These are phyloP conservation scores for Plantago elongata DNA, from an alignment of 257 asterid species.

Conservation along the genomic window DNA sequence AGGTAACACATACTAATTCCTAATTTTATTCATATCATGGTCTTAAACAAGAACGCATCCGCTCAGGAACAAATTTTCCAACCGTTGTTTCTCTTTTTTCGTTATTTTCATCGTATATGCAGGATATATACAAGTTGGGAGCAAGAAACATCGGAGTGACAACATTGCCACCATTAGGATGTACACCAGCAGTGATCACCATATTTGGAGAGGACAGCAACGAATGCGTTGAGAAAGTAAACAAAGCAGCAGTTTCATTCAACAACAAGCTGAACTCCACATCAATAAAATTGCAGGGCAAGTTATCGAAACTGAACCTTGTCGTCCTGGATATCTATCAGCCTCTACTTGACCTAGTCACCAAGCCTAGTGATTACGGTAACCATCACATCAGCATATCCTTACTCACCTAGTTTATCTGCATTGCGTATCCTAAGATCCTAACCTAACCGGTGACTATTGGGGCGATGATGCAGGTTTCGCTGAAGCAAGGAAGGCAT, in stretches of 20 bases:
- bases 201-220: slow-evolving; percentile 67
- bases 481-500: slow-evolving; percentile 82
- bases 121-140: slow-evolving; percentile 56
- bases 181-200: slow-evolving; percentile 73
- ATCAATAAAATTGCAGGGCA: slow-evolving; percentile 46
- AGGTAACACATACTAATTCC: slow-evolving; percentile 30
- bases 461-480: slow-evolving; percentile 44
- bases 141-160: slow-evolving; percentile 86
- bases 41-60: too few species aligned
- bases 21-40: too few species aligned
- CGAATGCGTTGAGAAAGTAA: slow-evolving; percentile 56
- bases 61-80: too few species aligned
- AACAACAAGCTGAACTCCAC: slow-evolving; percentile 67
- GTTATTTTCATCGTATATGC: not conserved
- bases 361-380: slow-evolving; percentile 65
- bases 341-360: slow-evolving; percentile 59
- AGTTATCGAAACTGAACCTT: slow-evolving; percentile 53
- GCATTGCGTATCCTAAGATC: not conserved
- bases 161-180: slow-evolving; percentile 84
- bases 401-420: not conserved
- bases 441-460: not conserved
- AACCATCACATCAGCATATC: not conserved
- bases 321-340: slow-evolving; percentile 68
- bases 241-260: slow-evolving; percentile 60
- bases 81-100: not conserved